These are phyloP conservation scores for Cardamine resedifolia DNA, from an alignment of 345 rosid genomes.

Conservation along the genomic window DNA sequence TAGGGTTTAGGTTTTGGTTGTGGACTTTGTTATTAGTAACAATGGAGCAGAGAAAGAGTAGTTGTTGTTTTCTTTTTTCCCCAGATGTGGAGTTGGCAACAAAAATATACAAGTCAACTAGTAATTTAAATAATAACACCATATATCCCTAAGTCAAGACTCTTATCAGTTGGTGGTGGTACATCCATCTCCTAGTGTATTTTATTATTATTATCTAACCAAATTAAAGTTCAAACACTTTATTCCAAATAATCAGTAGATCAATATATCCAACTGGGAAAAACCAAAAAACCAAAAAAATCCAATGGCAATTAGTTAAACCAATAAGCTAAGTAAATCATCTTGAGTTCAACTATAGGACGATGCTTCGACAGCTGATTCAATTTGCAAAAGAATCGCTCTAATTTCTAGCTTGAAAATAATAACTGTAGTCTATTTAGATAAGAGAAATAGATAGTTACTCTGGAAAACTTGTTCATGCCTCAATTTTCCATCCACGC, in stretches of 20 bases:
- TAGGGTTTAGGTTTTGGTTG: constrained; percentile 18
- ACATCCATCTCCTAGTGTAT: not conserved
- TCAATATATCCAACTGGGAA: constrained; percentile 3
- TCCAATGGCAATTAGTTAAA: not conserved
- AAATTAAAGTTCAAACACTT: not conserved
- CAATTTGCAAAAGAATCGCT: not conserved
- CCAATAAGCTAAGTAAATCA: constrained; percentile 7
- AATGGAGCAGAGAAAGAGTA: constrained; percentile 38
- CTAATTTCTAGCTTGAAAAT: not conserved
- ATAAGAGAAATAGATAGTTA: constrained; percentile 9
- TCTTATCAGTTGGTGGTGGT: constrained; percentile 7
- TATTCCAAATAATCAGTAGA: constrained; percentile 26
- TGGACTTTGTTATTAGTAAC: constrained; percentile 28
- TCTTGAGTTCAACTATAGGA: not conserved
- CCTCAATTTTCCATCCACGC: constrained; percentile 61
- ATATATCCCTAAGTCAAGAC: not conserved
- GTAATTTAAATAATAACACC: constrained; percentile 8
- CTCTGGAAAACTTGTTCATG: constrained; percentile 27
- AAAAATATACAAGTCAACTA: constrained; percentile 25
- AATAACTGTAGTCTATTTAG: not conserved
- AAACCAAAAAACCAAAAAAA: constrained; percentile 22
- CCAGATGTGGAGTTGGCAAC: constrained; percentile 35
- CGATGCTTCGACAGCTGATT: not conserved
- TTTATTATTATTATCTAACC: constrained; percentile 8
- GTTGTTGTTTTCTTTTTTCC: constrained; percentile 17